Base-by-base conservation (phyloP, 2,329 filamentous ascomycete genomes). In the Aureobasidium vineae region DNA sequence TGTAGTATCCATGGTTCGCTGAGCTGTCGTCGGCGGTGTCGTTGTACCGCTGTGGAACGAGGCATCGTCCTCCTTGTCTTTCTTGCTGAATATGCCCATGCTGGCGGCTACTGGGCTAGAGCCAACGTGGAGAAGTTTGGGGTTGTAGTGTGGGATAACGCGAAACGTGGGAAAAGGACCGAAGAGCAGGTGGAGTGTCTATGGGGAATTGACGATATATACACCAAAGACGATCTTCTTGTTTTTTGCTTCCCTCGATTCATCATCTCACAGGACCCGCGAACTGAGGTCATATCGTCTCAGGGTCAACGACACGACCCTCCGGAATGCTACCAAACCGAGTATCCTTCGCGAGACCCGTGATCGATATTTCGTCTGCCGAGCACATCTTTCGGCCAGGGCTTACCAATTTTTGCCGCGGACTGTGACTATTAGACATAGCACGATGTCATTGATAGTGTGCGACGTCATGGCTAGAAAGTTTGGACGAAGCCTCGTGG, bases 111-210 rank as follows among this genome's bases (percentile, higher is more conserved):
- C 21, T 36, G n/a, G 49, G 36, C 40, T 36, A 56, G 21, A n/a
- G 28, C 49, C 61, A 54, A 53, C 40, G 61, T 40, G 61, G 61
- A 65, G 61, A 54, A 65, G 28, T 54, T 65, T 54, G 49, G 61
- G 50, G 61, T 33, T 40, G 31, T 5, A 40, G 15, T 54, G 61
- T 43, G 41, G 61, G 59, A 63, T 38, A 40, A 21, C 1, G 41
- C 50, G 16, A 63, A 65, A 56, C 40, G 61, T 65, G 61, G 57
- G 61, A 65, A 47, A 65, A 65, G 61, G 61, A 65, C 61, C 61
- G 61, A 65, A 65, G 31, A 56, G 28, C 31, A 21, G 61, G 50
- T 26, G 61, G 61, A 65, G 50, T 33, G 38, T 6, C 3, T 36
- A 47, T 56, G 50, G 50, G 47, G 61, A 31, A 38, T 13, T 63